A percentile compares a stretch with the other conserved stretches of the same genome.
These are phyloP conservation scores for Anisodus acutangulus DNA, from an alignment of 257 asterid species.

Conservation along the genomic window DNA sequence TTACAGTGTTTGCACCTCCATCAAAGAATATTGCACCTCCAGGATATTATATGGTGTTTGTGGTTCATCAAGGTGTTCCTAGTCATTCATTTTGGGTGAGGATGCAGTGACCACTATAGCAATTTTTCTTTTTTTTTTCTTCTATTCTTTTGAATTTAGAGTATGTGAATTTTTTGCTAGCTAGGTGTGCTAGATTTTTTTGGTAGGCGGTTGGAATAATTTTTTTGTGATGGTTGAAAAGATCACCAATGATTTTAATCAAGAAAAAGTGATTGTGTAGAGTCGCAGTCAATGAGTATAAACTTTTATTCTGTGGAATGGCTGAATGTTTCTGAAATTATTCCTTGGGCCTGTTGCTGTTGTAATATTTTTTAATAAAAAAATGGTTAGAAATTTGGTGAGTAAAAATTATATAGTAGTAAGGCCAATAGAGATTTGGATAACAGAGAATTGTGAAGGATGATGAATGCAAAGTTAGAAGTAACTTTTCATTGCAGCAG, in stretches of 20 bases:
- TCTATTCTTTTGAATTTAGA: background rate
- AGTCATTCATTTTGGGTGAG: conserved; percentile 62
- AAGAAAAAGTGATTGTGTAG: background rate
- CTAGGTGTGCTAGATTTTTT: background rate
- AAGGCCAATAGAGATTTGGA: background rate
- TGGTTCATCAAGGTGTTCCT: conserved; percentile 72
- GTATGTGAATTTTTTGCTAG: background rate
- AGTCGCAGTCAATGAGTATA: too few relatives aligned
- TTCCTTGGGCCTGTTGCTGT: background rate
- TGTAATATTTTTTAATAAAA: too few relatives aligned
- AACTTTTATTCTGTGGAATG: background rate
- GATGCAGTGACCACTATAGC: conserved; percentile 36
- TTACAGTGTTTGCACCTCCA: conserved; percentile 57
- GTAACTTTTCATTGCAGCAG: background rate
- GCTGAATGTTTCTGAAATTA: background rate
- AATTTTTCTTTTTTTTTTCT: background rate
- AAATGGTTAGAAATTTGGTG: background rate
- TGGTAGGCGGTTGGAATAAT: background rate
- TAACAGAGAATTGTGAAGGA: background rate
- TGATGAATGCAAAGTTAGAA: background rate
- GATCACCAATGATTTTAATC: background rate
- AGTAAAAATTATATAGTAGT: background rate
- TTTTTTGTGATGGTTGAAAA: background rate
- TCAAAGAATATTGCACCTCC: conserved; percentile 69
- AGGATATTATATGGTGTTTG: conserved; percentile 81